A percentile compares a stretch with the other conserved stretches of the same genome.
Evolutionary conservation across 306 rosid genomes (phyloP).

Genomic region (Oxytropis ochrocephala): DNA sequence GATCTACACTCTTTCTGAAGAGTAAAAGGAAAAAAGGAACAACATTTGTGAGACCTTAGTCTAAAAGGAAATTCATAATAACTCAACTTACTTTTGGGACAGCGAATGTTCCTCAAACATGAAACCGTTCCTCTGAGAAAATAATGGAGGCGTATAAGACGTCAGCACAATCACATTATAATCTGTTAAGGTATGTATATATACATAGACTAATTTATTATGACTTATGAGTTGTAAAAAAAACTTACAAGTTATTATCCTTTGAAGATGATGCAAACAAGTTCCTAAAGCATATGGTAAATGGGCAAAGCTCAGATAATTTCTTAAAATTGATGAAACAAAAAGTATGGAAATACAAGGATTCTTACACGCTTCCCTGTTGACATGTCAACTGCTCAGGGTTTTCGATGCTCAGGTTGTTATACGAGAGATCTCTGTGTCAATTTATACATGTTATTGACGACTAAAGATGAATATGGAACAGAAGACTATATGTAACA

Average conservation of each 20-base stretch:
- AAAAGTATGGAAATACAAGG: neutral
- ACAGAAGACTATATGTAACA: neutral
- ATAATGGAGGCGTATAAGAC: slow-evolving; percentile 14
- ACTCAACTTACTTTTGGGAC: slow-evolving; percentile 40
- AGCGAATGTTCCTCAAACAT: slow-evolving; percentile 32
- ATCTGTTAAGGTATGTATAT: neutral
- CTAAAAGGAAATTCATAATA: neutral
- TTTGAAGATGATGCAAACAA: slow-evolving; percentile 32
- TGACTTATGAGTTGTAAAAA: neutral
- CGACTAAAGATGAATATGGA: neutral
- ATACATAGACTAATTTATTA: neutral
- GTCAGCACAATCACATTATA: slow-evolving; percentile 16
- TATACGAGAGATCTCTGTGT: slow-evolving; percentile 68
- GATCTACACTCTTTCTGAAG: neutral
- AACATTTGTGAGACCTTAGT: too few relatives aligned
- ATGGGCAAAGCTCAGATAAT: neutral
- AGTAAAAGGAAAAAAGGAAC: too few relatives aligned
- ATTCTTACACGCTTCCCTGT: slow-evolving; percentile 42
- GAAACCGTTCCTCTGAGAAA: slow-evolving; percentile 36
- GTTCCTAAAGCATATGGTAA: slow-evolving; percentile 21
- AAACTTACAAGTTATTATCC: slow-evolving; percentile 26
- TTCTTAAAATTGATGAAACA: neutral
- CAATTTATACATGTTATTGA: slow-evolving; percentile 7
- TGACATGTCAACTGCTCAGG: slow-evolving; percentile 35
- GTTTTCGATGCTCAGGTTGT: slow-evolving; percentile 29